Conservation (phyloP, 768 basidiomycete species). For the Ramaria sp. region DNA sequence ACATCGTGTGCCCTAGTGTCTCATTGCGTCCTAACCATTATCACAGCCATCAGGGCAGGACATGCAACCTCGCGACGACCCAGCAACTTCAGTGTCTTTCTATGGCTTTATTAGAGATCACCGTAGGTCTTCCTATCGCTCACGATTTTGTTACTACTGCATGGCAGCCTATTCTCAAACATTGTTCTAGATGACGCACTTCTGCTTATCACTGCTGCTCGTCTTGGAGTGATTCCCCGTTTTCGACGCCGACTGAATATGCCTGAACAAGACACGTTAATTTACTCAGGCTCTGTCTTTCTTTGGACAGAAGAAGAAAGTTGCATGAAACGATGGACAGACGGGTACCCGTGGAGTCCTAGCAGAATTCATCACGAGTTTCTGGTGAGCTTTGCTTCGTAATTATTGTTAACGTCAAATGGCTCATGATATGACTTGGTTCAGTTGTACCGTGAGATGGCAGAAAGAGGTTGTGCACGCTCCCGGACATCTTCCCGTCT, state of each 20-base stretch:
- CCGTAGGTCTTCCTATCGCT: neutral
- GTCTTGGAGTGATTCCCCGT: constrained; percentile 67
- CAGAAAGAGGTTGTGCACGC: constrained; percentile 52
- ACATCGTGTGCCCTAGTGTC: neutral
- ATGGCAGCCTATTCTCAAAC: neutral
- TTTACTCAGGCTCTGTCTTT: constrained; percentile 51
- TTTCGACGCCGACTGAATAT: constrained; percentile 81
- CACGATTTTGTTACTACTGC: neutral
- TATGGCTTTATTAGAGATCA: neutral
- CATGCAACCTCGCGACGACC: neutral
- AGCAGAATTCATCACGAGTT: constrained; percentile 81
- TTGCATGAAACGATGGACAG: constrained; percentile 84
- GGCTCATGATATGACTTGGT: neutral
- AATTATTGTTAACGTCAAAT: neutral
- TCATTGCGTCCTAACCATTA: neutral
- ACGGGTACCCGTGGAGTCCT: constrained; percentile 70
- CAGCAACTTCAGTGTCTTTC: neutral
- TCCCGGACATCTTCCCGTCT: neutral
- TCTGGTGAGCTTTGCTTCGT: constrained; percentile 37
- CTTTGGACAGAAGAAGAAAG: constrained; percentile 79
- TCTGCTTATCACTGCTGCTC: constrained; percentile 72
- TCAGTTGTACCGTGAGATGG: constrained; percentile 77
- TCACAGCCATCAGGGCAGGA: too few species aligned
- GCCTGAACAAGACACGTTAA: constrained; percentile 50
- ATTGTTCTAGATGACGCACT: constrained; percentile 62